Conservation (phyloP, 2,329 filamentous ascomycete genomes). For the Penicillium decumbens region DNA sequence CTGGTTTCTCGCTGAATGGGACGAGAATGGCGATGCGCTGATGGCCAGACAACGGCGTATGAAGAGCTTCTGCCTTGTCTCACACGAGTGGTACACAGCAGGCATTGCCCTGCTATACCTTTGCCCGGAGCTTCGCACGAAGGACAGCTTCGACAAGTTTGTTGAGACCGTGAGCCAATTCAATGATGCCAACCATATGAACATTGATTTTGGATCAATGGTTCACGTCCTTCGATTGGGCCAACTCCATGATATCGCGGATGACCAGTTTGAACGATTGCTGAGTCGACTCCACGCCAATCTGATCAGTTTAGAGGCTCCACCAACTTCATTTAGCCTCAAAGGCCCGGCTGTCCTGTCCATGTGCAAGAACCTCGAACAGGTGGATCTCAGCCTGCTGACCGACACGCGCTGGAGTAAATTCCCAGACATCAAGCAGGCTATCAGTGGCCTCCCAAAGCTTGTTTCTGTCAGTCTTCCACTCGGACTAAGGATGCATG, state of each 20-base stretch:
- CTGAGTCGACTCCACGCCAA: slow-evolving; percentile 51
- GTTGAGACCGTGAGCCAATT: slow-evolving; percentile 52
- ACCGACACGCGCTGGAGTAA: slow-evolving; percentile 47
- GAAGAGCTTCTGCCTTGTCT: slow-evolving; percentile 50
- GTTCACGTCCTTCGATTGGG: slow-evolving; percentile 53
- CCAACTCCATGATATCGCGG: slow-evolving; percentile 54
- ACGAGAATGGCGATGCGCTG: neutral
- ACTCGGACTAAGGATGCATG: slow-evolving; percentile 6
- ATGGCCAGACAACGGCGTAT: slow-evolving; percentile 45
- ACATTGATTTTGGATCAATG: slow-evolving; percentile 43
- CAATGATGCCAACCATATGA: slow-evolving; percentile 32
- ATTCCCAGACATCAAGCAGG: slow-evolving; percentile 48
- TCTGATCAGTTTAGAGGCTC: slow-evolving; percentile 54
- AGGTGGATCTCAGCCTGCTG: slow-evolving; percentile 47
- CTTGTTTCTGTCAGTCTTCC: slow-evolving; percentile 47
- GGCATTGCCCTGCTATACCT: slow-evolving; percentile 51
- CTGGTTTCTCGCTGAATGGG: neutral
- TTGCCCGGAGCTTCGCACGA: slow-evolving; percentile 46
- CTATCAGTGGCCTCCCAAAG: slow-evolving; percentile 44
- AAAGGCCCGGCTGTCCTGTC: slow-evolving; percentile 55
- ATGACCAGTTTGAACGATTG: slow-evolving; percentile 54
- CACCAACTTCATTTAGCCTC: slow-evolving; percentile 53
- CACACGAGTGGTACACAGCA: slow-evolving; percentile 54
- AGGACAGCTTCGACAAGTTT: slow-evolving; percentile 52
- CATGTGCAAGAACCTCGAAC: slow-evolving; percentile 50